phyloP scores from a whole-genome alignment of 2,329 filamentous ascomycete genomes.

The Trichoderma harzianum region DNA sequence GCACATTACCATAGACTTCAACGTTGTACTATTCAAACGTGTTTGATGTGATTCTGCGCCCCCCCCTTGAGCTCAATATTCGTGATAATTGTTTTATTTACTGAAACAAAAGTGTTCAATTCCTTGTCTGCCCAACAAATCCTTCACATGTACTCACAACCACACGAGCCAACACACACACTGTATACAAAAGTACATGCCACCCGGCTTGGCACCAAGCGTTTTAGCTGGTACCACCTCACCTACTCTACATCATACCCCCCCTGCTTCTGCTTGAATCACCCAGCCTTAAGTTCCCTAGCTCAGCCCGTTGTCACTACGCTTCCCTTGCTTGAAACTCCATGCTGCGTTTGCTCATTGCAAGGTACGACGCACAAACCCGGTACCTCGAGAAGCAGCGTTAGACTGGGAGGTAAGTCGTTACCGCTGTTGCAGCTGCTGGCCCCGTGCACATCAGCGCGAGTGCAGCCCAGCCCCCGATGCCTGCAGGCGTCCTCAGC shows the following conservation, averaged over 20 bases:
- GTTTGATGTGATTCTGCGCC: background rate
- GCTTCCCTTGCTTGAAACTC: constrained; percentile 8
- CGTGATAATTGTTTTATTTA: background rate
- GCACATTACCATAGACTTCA: background rate
- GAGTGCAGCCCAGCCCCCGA: constrained; percentile 33
- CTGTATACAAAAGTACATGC: background rate
- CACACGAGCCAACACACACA: background rate
- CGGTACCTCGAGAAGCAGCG: constrained; percentile 3
- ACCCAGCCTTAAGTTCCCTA: constrained; percentile 9
- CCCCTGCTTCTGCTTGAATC: constrained; percentile 1
- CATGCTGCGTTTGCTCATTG: constrained; percentile 6
- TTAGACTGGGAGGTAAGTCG: constrained; percentile 4
- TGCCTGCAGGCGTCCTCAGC: constrained; percentile 40
- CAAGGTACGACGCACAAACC: constrained; percentile 10
- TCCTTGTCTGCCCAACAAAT: background rate
- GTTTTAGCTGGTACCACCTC: background rate
- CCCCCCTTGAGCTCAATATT: background rate
- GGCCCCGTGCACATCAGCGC: constrained; percentile 23
- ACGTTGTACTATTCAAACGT: background rate
- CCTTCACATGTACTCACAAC: background rate
- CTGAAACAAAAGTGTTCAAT: background rate
- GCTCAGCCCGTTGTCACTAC: constrained; percentile 14
- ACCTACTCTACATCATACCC: background rate
- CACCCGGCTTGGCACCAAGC: background rate
- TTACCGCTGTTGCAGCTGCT: constrained; percentile 23